phyloP scores from a whole-genome alignment of 805 yeast genomes.

The Jamesozyma rosinii region DNA sequence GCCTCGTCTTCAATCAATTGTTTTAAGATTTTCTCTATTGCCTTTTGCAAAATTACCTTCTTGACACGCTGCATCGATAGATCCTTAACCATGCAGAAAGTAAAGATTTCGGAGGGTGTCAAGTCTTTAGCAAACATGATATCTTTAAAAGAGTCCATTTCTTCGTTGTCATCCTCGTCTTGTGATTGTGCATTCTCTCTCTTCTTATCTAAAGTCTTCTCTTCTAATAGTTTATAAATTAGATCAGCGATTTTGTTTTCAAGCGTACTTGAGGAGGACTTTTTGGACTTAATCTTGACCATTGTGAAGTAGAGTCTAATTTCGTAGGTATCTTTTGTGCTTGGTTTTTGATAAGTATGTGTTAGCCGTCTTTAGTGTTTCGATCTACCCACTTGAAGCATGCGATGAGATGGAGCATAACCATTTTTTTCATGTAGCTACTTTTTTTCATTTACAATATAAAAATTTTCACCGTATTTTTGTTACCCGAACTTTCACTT shows the following conservation, averaged over 20 bases:
- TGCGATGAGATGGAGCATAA: too few species aligned
- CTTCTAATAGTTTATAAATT: conserved; percentile 50
- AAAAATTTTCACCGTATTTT: background rate
- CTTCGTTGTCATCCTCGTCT: conserved; percentile 8
- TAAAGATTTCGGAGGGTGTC: conserved; percentile 41
- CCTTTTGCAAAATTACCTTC: conserved; percentile 49
- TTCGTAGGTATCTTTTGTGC: too few species aligned
- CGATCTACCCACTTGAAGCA: too few species aligned
- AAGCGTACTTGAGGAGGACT: conserved; percentile 29
- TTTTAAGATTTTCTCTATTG: conserved; percentile 51
- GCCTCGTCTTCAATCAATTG: conserved; percentile 52
- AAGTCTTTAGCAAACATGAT: conserved; percentile 59
- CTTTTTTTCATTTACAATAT: too few species aligned
- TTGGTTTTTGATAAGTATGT: too few species aligned
- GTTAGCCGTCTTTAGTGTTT: too few species aligned
- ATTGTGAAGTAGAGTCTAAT: conserved; percentile 15
- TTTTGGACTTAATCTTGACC: conserved; percentile 29
- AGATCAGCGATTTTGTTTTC: conserved; percentile 51
- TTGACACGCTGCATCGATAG: conserved; percentile 61
- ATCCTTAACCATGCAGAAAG: conserved; percentile 56
- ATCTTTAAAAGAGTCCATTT: conserved; percentile 16
- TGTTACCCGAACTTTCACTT: too few species aligned
- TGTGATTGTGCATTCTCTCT: conserved; percentile 24
- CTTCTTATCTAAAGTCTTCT: conserved; percentile 40
- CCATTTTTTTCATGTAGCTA: too few species aligned